Base-by-base conservation (phyloP, 2,329 filamentous ascomycete genomes). In the Dactylella cylindrospora region DNA sequence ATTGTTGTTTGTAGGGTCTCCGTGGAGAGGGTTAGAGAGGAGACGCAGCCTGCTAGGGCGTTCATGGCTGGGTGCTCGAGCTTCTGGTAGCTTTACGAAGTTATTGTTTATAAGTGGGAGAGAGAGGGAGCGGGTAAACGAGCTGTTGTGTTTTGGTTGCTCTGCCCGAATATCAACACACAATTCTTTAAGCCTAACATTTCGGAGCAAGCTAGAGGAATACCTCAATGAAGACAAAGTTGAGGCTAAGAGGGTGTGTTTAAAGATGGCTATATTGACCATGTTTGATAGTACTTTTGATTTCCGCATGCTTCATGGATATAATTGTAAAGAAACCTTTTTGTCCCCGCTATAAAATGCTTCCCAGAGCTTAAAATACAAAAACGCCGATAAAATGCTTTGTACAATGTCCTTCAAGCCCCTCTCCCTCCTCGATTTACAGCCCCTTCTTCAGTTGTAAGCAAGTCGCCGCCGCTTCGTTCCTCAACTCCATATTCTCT, bases 401-500 rank as follows among this genome's bases (percentile, higher is more conserved):
- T 22, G 28, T 12, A 31, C 44, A 47, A n/a, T n/a, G n/a, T n/a
- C n/a, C n/a, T n/a, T n/a, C 32, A 29, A n/a, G 17, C n/a, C 23
- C 15, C 6, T 17, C 22, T 29, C 39, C 4, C 17, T 26, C 7
- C 19, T 13, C 4, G 9, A 3, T 23, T 41, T 23, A 55, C 13
- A 6, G 40, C 61, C 75, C 73, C 66, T 74, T 77, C 67, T 77
- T 76, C 43, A 87, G 68, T 65, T 80, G 79, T 33, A 85, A 71
- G 70, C 86, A 88, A 65, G 79, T 80, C 2, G 82, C 81, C 1
- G 84, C 84, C 67, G 79, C 84, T 64, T 85, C 82, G 67, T 85
- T 84, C 0, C 84, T 82, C 64, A 84, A 68, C 13, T 76, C 76
- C 66, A 77, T 72, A 67, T 90, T 85, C 0, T 84, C 86, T 5